Conservation (phyloP, 2,329 filamentous ascomycete species). For the Colletotrichum somersetense region DNA sequence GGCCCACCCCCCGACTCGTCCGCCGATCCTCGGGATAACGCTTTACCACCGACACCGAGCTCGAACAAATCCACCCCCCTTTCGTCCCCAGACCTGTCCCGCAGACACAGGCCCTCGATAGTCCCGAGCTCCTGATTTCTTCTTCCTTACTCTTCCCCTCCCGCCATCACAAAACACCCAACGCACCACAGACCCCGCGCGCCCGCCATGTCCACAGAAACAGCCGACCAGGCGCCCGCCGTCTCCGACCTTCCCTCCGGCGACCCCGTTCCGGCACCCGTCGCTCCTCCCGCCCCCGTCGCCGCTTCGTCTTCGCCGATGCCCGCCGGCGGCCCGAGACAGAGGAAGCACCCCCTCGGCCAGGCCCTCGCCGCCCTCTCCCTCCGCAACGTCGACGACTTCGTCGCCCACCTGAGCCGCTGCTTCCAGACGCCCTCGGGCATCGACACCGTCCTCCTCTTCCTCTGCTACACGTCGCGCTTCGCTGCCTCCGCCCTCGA, state of each 20-base stretch:
- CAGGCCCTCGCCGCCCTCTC: conserved; percentile 50
- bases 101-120: conserved; percentile 9
- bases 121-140: conserved; percentile 3
- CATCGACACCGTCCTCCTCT: conserved; percentile 77
- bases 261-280: conserved; percentile 51
- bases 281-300: conserved; percentile 27
- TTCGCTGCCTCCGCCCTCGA: conserved; percentile 65
- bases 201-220: conserved; percentile 40
- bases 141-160: too few relatives aligned
- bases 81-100: conserved; percentile 4
- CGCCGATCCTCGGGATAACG: conserved; percentile 39
- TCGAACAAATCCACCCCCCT: neutral
- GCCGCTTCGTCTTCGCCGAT: neutral
- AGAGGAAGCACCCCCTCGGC: conserved; percentile 45
- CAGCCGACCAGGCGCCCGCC: conserved; percentile 42
- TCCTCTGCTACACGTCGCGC: conserved; percentile 76
- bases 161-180: neutral
- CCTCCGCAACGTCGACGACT: conserved; percentile 62
- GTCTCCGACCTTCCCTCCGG: conserved; percentile 53
- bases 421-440: conserved; percentile 77
- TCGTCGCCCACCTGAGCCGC: conserved; percentile 69
- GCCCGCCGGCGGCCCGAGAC: conserved; percentile 40
- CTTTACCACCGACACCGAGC: conserved; percentile 41
- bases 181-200: neutral
- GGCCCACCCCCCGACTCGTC: conserved; percentile 28